Conservation (phyloP, 352 stramenopile species). For the Pythium dissimile region DNA sequence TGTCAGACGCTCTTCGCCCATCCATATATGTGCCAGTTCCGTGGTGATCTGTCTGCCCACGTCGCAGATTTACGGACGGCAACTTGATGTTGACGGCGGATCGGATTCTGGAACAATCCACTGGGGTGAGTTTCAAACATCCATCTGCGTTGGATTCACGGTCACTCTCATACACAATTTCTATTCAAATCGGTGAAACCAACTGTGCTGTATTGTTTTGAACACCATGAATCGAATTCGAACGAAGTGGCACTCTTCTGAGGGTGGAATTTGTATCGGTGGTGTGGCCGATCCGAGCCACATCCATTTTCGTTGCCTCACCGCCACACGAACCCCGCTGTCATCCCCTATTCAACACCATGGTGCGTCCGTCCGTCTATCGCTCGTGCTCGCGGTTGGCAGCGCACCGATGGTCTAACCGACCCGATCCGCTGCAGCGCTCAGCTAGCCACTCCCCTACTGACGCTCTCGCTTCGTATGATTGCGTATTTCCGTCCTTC, state of each 20-base stretch:
- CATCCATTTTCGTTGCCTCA: constrained; percentile 24
- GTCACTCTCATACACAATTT: background rate
- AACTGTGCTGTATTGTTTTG: too few species aligned
- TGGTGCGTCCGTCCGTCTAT: constrained; percentile 17
- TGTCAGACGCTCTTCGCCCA: constrained; percentile 16
- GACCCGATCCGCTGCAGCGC: too few species aligned
- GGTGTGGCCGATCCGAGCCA: constrained; percentile 3
- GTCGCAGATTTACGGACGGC: background rate
- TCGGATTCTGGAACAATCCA: constrained; percentile 27
- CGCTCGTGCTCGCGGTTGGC: too few species aligned
- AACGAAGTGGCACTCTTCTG: constrained; percentile 8
- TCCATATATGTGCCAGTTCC: too few species aligned
- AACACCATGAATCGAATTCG: constrained; percentile 12
- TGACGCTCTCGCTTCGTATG: too few species aligned
- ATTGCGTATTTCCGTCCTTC: background rate
- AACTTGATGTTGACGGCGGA: constrained; percentile 6
- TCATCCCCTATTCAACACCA: constrained; percentile 8
- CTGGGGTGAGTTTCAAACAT: constrained; percentile 13
- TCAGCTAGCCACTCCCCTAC: too few species aligned
- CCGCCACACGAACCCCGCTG: constrained; percentile 12
- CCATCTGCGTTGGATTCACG: background rate
- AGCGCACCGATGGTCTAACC: too few species aligned
- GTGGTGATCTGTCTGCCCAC: background rate
- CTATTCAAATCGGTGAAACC: too few species aligned
- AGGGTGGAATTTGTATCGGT: background rate